A percentile compares a stretch with the other conserved stretches of the same genome.
Conservation (phyloP, 257 asterid genomes). For the Voacanga thouarsii region DNA sequence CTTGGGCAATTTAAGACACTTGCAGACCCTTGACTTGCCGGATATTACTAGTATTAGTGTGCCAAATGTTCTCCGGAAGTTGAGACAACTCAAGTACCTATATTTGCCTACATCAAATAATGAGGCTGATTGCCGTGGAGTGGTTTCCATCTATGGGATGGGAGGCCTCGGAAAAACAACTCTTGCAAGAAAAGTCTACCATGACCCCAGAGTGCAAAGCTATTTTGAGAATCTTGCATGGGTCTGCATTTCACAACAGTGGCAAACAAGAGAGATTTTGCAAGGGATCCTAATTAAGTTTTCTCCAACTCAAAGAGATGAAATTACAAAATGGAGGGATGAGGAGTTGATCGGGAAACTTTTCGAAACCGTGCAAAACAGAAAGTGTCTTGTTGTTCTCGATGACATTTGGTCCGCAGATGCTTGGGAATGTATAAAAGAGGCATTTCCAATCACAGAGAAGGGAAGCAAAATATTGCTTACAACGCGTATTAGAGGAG, state of each 20-base stretch:
- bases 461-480: conserved; percentile 3
- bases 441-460: background rate
- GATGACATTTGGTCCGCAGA: conserved; percentile 34
- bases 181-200: conserved; percentile 36
- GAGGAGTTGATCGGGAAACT: conserved; percentile 35
- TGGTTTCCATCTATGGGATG: conserved; percentile 4
- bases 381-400: conserved; percentile 36
- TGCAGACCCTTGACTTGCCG: too few relatives aligned
- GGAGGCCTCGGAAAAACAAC: conserved; percentile 32
- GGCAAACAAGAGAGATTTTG: conserved; percentile 33
- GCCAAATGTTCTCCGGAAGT: too few relatives aligned
- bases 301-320: conserved; percentile 22
- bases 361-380: conserved; percentile 26
- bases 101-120: too few relatives aligned
- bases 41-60: too few relatives aligned
- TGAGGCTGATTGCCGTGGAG: background rate
- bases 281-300: conserved; percentile 34
- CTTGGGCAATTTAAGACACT: too few relatives aligned
- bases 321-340: conserved; percentile 31
- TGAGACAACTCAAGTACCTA: too few relatives aligned
- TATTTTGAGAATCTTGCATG: conserved; percentile 37
- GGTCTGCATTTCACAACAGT: conserved; percentile 33
- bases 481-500: conserved; percentile 6
- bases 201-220: conserved; percentile 25
- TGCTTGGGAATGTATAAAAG: background rate